A percentile compares a stretch with the other conserved stretches of the same genome.
Conservation (phyloP, 2,329 filamentous ascomycete species). For the Penicillium sp. region DNA sequence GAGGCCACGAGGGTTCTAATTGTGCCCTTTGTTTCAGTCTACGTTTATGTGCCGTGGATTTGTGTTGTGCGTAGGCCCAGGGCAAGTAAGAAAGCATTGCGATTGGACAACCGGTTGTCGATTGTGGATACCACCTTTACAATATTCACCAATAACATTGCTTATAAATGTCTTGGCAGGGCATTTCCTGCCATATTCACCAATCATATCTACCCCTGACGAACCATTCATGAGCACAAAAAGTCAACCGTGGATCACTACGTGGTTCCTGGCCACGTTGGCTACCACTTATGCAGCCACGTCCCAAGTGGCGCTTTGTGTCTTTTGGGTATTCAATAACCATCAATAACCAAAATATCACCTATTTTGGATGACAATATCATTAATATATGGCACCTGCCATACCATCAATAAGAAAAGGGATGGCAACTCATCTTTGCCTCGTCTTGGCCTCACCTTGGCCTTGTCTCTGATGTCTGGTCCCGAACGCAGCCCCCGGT, state of each 20-base stretch:
- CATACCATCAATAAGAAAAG: not conserved
- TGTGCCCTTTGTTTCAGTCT: not conserved
- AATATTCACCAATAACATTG: not conserved
- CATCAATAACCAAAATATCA: not conserved
- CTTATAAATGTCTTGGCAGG: slow-evolving; percentile 6
- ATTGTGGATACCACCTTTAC: no score
- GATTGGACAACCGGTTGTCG: not conserved
- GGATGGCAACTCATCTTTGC: not conserved
- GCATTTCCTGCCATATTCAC: slow-evolving; percentile 1
- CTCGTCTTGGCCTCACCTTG: not conserved
- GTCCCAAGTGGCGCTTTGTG: not conserved
- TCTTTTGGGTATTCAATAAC: not conserved
- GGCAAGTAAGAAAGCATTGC: slow-evolving; percentile 5
- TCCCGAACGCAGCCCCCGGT: not conserved
- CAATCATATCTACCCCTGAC: not conserved
- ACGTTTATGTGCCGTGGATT: slow-evolving; percentile 3
- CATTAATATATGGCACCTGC: no score
- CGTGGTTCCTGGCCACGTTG: not conserved
- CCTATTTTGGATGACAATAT: not conserved
- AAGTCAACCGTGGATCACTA: not conserved
- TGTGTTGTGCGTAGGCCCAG: slow-evolving; percentile 1
- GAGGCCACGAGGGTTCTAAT: not conserved
- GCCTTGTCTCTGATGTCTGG: not conserved
- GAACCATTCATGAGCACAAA: not conserved
- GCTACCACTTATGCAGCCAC: not conserved